phyloP scores from a whole-genome alignment of 2,329 filamentous ascomycete genomes.

The Diaporthe aspalathi region DNA sequence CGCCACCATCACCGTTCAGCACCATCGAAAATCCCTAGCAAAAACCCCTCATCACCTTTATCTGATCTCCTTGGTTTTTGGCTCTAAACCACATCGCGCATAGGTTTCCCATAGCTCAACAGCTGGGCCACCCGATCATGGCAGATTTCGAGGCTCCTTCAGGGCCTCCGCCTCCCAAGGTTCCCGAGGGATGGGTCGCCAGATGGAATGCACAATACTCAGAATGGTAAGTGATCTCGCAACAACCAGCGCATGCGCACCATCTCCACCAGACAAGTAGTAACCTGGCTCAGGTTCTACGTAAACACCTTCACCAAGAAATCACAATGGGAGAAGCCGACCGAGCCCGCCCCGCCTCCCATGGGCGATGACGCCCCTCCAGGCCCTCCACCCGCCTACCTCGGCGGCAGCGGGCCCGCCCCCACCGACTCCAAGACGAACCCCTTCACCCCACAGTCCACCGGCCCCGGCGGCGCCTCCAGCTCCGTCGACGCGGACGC shows the following conservation, averaged over 20 bases:
- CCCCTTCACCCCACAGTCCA: conserved; percentile 68
- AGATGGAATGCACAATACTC: conserved; percentile 90
- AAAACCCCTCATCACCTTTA: not conserved
- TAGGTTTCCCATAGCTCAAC: not conserved
- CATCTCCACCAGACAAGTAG: not conserved
- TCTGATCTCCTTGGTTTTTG: not conserved
- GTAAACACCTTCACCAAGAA: conserved; percentile 89
- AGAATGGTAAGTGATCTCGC: conserved; percentile 67
- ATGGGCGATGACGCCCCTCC: conserved; percentile 56
- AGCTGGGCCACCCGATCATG: conserved; percentile 51
- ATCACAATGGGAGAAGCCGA: conserved; percentile 91
- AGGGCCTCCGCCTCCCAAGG: conserved; percentile 68
- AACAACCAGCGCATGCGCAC: not conserved
- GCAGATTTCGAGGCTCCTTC: conserved; percentile 64
- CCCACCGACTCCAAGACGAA: conserved; percentile 74
- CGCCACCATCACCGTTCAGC: not conserved
- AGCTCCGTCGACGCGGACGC: conserved; percentile 73
- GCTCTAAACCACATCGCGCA: not conserved
- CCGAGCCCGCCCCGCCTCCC: conserved; percentile 68
- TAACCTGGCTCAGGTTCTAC: conserved; percentile 76
- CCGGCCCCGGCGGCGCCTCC: conserved; percentile 47
- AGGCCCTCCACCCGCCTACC: conserved; percentile 76
- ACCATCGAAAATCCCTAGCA: not conserved
- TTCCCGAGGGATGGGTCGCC: conserved; percentile 85
- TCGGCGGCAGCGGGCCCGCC: conserved; percentile 57